Base-by-base conservation (phyloP, 805 yeast species). In the Citeromyces nyonsensis region DNA sequence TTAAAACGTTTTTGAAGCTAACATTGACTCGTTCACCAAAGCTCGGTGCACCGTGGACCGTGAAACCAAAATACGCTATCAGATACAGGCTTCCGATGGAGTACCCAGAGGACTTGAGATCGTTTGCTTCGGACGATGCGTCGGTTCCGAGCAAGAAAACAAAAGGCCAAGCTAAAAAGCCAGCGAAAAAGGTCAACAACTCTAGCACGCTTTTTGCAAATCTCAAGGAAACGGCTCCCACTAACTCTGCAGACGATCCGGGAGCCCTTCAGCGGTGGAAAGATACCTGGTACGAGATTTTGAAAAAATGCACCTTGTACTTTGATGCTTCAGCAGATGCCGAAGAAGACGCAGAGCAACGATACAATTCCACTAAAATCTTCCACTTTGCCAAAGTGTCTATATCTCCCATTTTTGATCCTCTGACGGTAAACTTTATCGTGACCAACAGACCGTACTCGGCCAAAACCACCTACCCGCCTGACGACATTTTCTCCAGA, bases 31-130 rank as follows among this genome's bases (percentile, higher is more conserved):
- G 94, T 35, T 81, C 86, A 2, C 66, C 77, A 34, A 82, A 80
- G 62, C 62, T 76, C 28, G 96, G 97, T 3, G 88, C 96, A 3
- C 97, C 97, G 3, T 91, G 97, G 97, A 73, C 88, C 13, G 91
- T 91, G 10, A 80, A 77, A 47, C 73, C 70, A 15, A 74, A 76
- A 41, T 83, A 70, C 50, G 91, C 91, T 1, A 62, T 61, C 35
- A 65, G 66, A 43, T 83, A 75, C 49, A 57, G 81, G 40, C 79
- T 83, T 12, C 66, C 77, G 8, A 58, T 62, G 11, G 74, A 63
- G 26, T 66, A 63, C 41, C 83, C 83, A 1, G 61, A 65, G 5
- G 67, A 72, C 35, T 52, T 75, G 35, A 57, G 56, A 36, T 61
- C 57, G 22, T 49, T 36, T 31, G 45, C 44, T 32, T 44, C 31